Base-by-base conservation (phyloP, 768 basidiomycete species). In the Lyophyllum semitale region DNA sequence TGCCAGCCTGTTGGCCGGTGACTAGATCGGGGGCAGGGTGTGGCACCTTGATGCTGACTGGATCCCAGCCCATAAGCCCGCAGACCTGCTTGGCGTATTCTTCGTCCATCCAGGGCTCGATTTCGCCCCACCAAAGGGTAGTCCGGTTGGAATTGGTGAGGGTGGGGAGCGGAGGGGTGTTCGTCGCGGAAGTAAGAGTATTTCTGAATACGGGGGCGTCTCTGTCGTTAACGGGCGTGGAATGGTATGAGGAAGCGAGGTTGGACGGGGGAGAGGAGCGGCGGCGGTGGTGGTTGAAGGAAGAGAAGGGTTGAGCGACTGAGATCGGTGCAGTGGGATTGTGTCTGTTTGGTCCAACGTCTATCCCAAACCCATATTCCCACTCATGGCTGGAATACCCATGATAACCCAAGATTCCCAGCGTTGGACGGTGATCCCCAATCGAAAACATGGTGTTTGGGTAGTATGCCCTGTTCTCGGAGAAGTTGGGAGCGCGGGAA, bases 41-140 rank as follows among this genome's bases (percentile, higher is more conserved):
- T 15, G 91, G 89, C 32, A 93, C 84, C 70, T 86, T 86, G 73
- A 91, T 84, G 68, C 69, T 80, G 66, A 84, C 77, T 15, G 86
- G 82, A 55, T 92, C 89, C 93, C 94, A 95, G 54, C 88, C 84
- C 89, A 94, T 91, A 66, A 93, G 75, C 42, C 71, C 74, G 72
- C 92, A 92, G 65, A 94, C 91, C 68, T 93, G 89, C 71, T 89
- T 88, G 41, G 87, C 90, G 77, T 95, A 96, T 69, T 91, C 89
- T 82, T 94, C 92, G 75, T 95, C 93, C 95, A 96, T 95, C 94
- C 94, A 96, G 61, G 88, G 85, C 71, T 96, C 94, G 51, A 96
- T 83, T 65, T 92, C 89, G 60, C 87, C 85, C 85, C 95, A 91
- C 80, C 85, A 91, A 62, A 93, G 83, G 38, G 91, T 89, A 56